Evolutionary conservation across 768 basidiomycete genomes (phyloP), one percentile per base, ranked within the genome.

Genomic region (Arthromyces matolae): DNA sequence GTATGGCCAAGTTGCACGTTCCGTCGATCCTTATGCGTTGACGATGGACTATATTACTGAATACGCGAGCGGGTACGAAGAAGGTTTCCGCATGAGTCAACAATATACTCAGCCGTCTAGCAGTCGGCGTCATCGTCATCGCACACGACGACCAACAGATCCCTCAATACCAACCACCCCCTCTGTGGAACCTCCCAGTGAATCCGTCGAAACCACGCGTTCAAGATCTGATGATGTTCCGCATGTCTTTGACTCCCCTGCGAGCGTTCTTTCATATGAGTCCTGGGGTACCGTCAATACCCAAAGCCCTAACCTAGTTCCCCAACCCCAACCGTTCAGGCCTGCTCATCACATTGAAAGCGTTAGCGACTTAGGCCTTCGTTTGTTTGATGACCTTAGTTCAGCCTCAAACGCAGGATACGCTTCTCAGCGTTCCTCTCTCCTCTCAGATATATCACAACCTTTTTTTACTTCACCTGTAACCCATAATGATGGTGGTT

Each of bases 41-140:
- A 58, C 56, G 8, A 58, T 54, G 10, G 52, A 52, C 4, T 60
- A 61, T 37, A 24, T 64, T 8, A 49, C 52, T 1, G 62, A 64
- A 38, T 65, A 61, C 47, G 53, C 56, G 1, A 55, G 51, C 10
- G 66, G 64, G 22, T 64, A 53, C 37, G 48, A 51, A 16, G 61
- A 60, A 23, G 66, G 60, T 1, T 63, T 59, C 49, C 50, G 50
- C 2, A 16, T 47, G 25, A 38, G n/a, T 22, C 45, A 39, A 8
- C 41, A 6, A 5, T 37, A 20, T 13, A 8, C 31, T n/a, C 34
- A 34, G 22, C n/a, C 45, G n/a, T 27, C 45, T 10, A 32, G 28
- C 23, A 46, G 40, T 19, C 33, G 16, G 8, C 41, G 14, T 18
- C 18, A 18, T 1, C 41, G 14, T 18, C 18, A 18, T 1, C 25